These are phyloP conservation scores for Neoboletus magnificus DNA, from an alignment of 768 basidiomycete species.

Conservation along the genomic window DNA sequence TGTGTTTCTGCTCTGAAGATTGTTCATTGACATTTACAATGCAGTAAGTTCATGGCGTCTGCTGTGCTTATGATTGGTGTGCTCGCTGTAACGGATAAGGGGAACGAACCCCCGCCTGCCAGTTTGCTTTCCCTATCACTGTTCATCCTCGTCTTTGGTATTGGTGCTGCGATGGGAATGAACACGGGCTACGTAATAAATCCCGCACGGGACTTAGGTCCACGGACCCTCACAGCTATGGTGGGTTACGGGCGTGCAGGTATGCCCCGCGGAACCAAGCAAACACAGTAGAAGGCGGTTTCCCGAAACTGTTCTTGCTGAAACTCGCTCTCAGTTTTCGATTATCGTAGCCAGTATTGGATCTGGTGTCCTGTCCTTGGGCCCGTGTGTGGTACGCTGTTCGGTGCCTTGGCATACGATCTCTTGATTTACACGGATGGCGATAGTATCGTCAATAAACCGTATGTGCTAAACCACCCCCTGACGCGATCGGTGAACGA, in stretches of 20 bases:
- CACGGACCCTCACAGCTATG: slow-evolving; percentile 60
- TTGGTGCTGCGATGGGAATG: slow-evolving; percentile 54
- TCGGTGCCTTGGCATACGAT: slow-evolving; percentile 56
- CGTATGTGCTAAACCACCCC: slow-evolving; percentile 28
- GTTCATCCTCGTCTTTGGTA: slow-evolving; percentile 53
- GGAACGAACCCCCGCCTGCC: slow-evolving; percentile 44
- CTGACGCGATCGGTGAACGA: neutral
- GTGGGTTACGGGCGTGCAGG: slow-evolving; percentile 51
- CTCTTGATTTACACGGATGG: slow-evolving; percentile 48
- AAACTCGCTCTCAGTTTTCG: slow-evolving; percentile 9
- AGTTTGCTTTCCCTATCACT: slow-evolving; percentile 52
- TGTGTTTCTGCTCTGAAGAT: neutral
- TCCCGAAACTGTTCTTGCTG: neutral
- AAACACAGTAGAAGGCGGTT: slow-evolving; percentile 35
- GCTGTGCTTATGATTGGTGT: slow-evolving; percentile 50
- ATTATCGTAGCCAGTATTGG: slow-evolving; percentile 57
- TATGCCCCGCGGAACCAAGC: slow-evolving; percentile 4
- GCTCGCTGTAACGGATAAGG: slow-evolving; percentile 50
- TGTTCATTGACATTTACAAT: neutral
- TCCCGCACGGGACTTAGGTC: slow-evolving; percentile 65
- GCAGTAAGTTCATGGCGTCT: slow-evolving; percentile 48
- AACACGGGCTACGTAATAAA: slow-evolving; percentile 62
- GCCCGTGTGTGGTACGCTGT: slow-evolving; percentile 51
- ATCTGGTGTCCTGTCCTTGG: slow-evolving; percentile 60
- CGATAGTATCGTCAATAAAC: slow-evolving; percentile 49